Evolutionary conservation across 768 basidiomycete species (phyloP), one percentile per base, ranked within the genome.

Genomic region (Phylloporus arenicola): DNA sequence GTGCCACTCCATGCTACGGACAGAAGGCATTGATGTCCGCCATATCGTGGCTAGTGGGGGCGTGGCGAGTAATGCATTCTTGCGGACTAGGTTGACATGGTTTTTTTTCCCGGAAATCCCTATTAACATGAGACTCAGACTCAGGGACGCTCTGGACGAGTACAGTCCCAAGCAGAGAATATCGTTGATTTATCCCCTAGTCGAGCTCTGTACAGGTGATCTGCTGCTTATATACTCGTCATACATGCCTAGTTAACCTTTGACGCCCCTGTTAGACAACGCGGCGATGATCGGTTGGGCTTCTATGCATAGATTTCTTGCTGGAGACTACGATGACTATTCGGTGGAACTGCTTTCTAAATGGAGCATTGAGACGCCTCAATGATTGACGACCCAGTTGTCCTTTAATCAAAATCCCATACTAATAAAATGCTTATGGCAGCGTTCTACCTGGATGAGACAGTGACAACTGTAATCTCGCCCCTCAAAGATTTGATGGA

Each of bases 231-330:
- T 27, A 29, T 7, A 22, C 47, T 20, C 2, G 9, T 17, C n/a
- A 19, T 24, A 25, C 30, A 5, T 46, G 13, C 35, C 24, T 46
- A 34, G 13, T 25, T 25, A 7, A 25, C 25, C 45, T n/a, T n/a
- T 38, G 20, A 34, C 12, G 41, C 19, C 33, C 25, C 14, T 31
- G 20, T 19, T 56, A 94, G 95, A 97, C 60, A 98, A 97, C 65
- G 95, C 95, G 1, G 94, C 81, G 9, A 98, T 98, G 95, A 89
- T 97, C 57, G 95, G 80, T 2, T 95, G 87, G 88, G 88, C 93
- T 4, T 84, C 89, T 0, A 86, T 94, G 78, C 71, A 84, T 58
- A 81, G 92, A 12, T 88, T 96, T 54, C 73, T 86, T 22, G 71
- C 70, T 1, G 72, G 71, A 4, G 82, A 85, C 50, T 68, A 75